Percentiles rank a stretch among this genome's conserved stretches.
Conservation (phyloP, 441 rosid species). For the Populus hybrid region DNA sequence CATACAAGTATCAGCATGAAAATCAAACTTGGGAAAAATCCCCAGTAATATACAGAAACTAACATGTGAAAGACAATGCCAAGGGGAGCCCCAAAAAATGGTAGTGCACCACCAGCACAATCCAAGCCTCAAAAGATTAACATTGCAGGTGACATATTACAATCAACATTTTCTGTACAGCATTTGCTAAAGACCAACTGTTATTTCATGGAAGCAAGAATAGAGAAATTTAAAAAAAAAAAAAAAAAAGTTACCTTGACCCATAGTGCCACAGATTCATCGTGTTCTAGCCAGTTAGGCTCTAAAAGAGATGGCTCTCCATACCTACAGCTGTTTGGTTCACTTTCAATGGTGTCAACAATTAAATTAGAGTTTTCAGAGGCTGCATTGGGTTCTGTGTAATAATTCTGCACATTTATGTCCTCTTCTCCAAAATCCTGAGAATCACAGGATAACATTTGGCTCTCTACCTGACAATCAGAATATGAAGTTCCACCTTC, state of each 20-base stretch:
- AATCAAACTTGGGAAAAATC: slow-evolving; percentile 12
- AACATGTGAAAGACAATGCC: background rate
- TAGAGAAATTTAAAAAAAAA: background rate
- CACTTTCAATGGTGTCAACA: slow-evolving; percentile 49
- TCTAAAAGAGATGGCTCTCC: slow-evolving; percentile 57
- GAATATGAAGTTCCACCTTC: slow-evolving; percentile 41
- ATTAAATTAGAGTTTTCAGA: slow-evolving; percentile 43
- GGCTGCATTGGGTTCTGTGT: slow-evolving; percentile 34
- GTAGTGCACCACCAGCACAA: background rate
- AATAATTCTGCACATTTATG: slow-evolving; percentile 37
- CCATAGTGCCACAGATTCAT: slow-evolving; percentile 91
- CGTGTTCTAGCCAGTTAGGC: slow-evolving; percentile 75
- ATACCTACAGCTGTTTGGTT: slow-evolving; percentile 45
- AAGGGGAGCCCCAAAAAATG: background rate
- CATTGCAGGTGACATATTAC: background rate
- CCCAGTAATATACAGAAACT: background rate
- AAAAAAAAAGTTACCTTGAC: slow-evolving; percentile 70
- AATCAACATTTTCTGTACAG: background rate
- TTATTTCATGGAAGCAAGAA: background rate
- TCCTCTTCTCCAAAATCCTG: slow-evolving; percentile 52
- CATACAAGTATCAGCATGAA: slow-evolving; percentile 19
- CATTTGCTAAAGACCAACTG: background rate
- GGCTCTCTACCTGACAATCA: slow-evolving; percentile 45
- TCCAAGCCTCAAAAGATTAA: slow-evolving; percentile 2
- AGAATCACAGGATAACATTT: slow-evolving; percentile 41